Conservation (phyloP, 352 stramenopile genomes). For the Pythium myriotylum region DNA sequence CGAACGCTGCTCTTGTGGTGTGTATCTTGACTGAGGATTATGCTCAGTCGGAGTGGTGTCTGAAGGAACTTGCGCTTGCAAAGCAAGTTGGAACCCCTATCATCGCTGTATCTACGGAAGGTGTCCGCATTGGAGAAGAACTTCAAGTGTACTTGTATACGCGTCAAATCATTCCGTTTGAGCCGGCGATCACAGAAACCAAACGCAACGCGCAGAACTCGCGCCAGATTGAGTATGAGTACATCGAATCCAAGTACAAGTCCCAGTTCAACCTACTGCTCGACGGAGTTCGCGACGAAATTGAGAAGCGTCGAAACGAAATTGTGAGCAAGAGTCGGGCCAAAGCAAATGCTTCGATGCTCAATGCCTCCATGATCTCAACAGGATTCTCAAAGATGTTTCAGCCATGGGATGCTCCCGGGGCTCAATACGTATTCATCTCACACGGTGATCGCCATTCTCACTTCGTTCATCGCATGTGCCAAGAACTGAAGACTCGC, state of each 20-base stretch:
- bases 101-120: constrained; percentile 71
- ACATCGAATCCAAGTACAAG: constrained; percentile 70
- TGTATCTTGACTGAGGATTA: constrained; percentile 85
- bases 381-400: constrained; percentile 62
- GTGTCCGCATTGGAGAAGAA: constrained; percentile 66
- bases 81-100: constrained; percentile 84
- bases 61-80: constrained; percentile 82
- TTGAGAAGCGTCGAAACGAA: constrained; percentile 70
- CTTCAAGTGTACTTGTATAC: constrained; percentile 87
- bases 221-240: constrained; percentile 80
- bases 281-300: constrained; percentile 82
- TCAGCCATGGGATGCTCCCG: constrained; percentile 54
- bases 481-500: constrained; percentile 51
- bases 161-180: constrained; percentile 79
- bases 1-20: constrained; percentile 70
- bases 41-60: constrained; percentile 75
- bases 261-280: constrained; percentile 76
- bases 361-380: constrained; percentile 33
- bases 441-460: constrained; percentile 77
- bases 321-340: constrained; percentile 42
- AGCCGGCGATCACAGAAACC: constrained; percentile 59
- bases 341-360: constrained; percentile 30
- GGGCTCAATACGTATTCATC: constrained; percentile 72
- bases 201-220: constrained; percentile 55
- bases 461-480: constrained; percentile 70